Evolutionary conservation across 345 rosid species (phyloP).

Genomic region (Ceriops decandra): DNA sequence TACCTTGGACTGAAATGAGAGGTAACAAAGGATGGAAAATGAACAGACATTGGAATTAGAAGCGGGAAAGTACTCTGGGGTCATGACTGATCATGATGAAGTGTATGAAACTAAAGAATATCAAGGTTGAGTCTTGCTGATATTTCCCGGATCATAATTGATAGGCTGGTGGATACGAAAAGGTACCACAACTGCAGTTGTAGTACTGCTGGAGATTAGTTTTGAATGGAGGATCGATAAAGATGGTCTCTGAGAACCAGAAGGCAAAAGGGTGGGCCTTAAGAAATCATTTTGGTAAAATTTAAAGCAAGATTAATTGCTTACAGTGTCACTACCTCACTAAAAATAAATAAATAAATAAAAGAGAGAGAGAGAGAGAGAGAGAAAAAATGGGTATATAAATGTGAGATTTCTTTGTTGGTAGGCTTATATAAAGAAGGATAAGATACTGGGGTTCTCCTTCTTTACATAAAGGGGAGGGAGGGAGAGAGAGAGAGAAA

Average conservation of each 20-base stretch:
- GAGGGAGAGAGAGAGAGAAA: conserved; percentile 8
- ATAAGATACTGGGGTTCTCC: conserved; percentile 43
- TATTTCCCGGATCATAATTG: conserved; percentile 16
- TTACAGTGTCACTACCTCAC: conserved; percentile 8
- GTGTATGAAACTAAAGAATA: conserved; percentile 18
- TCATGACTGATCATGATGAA: conserved; percentile 8
- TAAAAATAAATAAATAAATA: not conserved
- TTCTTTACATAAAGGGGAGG: conserved; percentile 26
- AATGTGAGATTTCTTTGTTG: conserved; percentile 29
- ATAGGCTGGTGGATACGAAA: not conserved
- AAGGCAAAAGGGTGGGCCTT: conserved; percentile 35
- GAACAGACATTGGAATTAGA: conserved; percentile 18
- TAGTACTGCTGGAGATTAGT: too few relatives aligned
- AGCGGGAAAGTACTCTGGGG: conserved; percentile 17
- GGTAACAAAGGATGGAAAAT: conserved; percentile 11
- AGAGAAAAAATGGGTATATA: conserved; percentile 15
- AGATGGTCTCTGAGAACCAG: conserved; percentile 24
- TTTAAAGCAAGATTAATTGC: conserved; percentile 26
- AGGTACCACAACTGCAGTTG: not conserved
- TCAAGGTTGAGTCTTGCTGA: conserved; percentile 30
- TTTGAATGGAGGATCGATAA: conserved; percentile 25
- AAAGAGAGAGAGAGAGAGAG: not conserved
- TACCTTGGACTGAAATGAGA: conserved; percentile 44
- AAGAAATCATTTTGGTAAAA: conserved; percentile 34
- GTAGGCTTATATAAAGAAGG: conserved; percentile 59